These are phyloP conservation scores for Yamadazyma tumulicola DNA, from an alignment of 805 yeast species.

Conservation along the genomic window DNA sequence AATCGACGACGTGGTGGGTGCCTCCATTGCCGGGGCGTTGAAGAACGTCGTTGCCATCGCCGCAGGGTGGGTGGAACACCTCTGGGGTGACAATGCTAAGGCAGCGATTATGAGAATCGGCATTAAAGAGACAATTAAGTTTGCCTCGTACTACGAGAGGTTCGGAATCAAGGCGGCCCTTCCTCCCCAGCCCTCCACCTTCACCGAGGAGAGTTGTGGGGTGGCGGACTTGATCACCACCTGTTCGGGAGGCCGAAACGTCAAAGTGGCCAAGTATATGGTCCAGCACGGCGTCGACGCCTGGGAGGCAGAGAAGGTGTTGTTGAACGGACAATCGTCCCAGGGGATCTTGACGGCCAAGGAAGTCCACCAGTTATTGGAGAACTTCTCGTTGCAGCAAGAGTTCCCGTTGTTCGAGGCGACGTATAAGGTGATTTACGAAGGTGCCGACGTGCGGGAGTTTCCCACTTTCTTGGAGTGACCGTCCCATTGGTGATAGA, in stretches of 20 bases:
- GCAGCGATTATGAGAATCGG: conserved; percentile 98
- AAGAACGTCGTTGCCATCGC: conserved; percentile 95
- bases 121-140: conserved; percentile 80
- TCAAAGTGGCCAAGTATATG: conserved; percentile 82
- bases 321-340: conserved; percentile 93
- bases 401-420: conserved; percentile 83
- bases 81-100: conserved; percentile 99
- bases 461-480: conserved; percentile 63
- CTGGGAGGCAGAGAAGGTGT: conserved; percentile 74
- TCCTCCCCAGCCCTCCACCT: conserved; percentile 77
- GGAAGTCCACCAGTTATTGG: conserved; percentile 86
- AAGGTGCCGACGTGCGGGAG: conserved; percentile 66
- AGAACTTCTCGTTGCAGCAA: conserved; percentile 44
- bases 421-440: conserved; percentile 80
- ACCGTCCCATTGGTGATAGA: background rate
- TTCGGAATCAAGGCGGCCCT: conserved; percentile 47
- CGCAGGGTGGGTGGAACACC: conserved; percentile 96
- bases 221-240: conserved; percentile 98
- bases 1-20: conserved; percentile 91
- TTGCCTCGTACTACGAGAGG: conserved; percentile 55
- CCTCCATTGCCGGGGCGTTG: conserved; percentile 93
- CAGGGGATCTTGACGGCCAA: conserved; percentile 90
- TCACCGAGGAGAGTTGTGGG: conserved; percentile 93
- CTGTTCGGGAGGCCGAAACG: conserved; percentile 97
- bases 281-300: conserved; percentile 77